phyloP scores from a whole-genome alignment of 768 basidiomycete genomes.

The Saitozyma sp. region DNA sequence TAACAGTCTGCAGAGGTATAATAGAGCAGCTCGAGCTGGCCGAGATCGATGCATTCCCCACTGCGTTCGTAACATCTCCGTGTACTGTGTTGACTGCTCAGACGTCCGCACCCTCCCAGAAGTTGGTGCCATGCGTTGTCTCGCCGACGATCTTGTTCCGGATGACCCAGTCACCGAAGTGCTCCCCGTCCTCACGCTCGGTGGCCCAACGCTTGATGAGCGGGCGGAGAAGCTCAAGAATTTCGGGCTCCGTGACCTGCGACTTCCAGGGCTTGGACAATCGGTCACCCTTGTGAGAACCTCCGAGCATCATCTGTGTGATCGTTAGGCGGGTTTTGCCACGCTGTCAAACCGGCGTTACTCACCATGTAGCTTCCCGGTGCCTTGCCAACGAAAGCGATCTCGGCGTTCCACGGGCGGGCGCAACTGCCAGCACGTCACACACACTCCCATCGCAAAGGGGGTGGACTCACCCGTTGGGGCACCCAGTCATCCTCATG shows the following conservation, averaged over 20 bases:
- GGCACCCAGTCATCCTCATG: conserved; percentile 98
- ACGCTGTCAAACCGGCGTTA: no score
- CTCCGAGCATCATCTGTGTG: conserved; percentile 79
- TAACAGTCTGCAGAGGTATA: no score
- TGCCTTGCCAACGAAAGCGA: conserved; percentile 95
- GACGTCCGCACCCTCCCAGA: conserved; percentile 77
- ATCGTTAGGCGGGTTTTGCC: no score
- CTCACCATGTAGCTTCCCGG: conserved; percentile 71
- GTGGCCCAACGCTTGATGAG: conserved; percentile 94
- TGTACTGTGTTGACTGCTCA: no score
- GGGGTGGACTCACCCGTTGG: conserved; percentile 49
- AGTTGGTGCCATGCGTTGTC: conserved; percentile 76
- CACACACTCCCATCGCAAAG: background rate
- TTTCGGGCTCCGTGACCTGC: conserved; percentile 80
- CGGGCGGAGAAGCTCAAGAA: conserved; percentile 78
- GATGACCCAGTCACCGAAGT: conserved; percentile 93
- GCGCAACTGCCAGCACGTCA: conserved; percentile 60
- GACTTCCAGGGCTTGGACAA: conserved; percentile 91
- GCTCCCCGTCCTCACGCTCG: conserved; percentile 81
- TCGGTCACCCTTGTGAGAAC: conserved; percentile 89
- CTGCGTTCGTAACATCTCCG: no score
- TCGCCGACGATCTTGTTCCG: conserved; percentile 85
- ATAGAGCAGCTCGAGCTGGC: no score
- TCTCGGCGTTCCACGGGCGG: conserved; percentile 88
- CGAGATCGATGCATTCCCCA: no score